Evolutionary conservation across 352 stramenopile genomes (phyloP), one percentile per base, ranked within the genome.

Genomic region (Phytopythium ostracodes): DNA sequence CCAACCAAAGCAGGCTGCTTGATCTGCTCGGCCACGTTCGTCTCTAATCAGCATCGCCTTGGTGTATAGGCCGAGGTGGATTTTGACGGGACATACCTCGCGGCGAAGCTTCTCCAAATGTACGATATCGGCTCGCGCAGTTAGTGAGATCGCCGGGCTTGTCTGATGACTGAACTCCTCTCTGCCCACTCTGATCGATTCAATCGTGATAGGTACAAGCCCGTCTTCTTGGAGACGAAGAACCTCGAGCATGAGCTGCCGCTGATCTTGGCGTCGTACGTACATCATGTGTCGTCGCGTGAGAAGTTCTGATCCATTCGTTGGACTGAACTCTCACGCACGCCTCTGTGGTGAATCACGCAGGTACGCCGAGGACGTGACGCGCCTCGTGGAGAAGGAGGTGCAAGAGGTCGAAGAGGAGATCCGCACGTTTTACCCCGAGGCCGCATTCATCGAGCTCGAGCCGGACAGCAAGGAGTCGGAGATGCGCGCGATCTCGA

Each of bases 31-130:
- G 27, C 20, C 6, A 6, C 33, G 35, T 11, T 27, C 17, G 51
- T 5, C 10, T 31, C 29, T 44, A 9, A 24, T 44, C 2, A 15
- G 9, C 29, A 14, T 43, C 8, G 6, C 29, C 4, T 9, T 29
- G 18, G 17, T 29, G 14, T 22, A 22, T 49, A 94, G 86, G 97
- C 97, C 24, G 96, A 99, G 76, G 91, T 99, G 8, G 97, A 99
- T 75, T 99, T 99, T 79, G 97, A 99, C 66, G 97, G 97, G 57
- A 99, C 97, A 43, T 99, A 97, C 70, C 67, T 99, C 44, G 96
- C 96, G 18, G 97, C 97, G 11, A 92, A 98, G 62, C 81, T 99
- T 9, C 73, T 95, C 9, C 81, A 90, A 76, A 96, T 91, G 80
- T 92, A 78, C 4, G 46, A 51, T 31, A 18, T 31, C 33, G 22